Base-by-base conservation (phyloP, 768 basidiomycete species). In the Tremella fuciformis region DNA sequence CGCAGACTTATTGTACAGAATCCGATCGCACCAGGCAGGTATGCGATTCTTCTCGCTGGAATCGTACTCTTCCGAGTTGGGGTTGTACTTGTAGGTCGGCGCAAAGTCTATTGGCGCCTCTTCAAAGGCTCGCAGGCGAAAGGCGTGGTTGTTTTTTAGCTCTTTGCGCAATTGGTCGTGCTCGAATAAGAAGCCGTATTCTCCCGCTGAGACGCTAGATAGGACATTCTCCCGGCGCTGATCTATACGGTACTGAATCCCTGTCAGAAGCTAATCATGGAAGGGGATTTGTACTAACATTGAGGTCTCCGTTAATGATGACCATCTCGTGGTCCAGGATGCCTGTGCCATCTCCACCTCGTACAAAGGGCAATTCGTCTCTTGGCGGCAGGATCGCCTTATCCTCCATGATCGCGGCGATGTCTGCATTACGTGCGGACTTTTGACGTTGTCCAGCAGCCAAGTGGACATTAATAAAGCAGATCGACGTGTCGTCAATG, bases 21-120 rank as follows among this genome's bases (percentile, higher is more conserved):
- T 84, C 4, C 94, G 86, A 74, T 99, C 94, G 73, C 94, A 99
- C 92, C 93, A 99, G 1, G 94, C 92, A 2, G 94, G 94, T 8
- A 85, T 81, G 0, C 94, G 86, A 13, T 83, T 82, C 76, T 98
- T 97, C 75, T 91, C 89, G 0, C 88, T 90, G 2, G 86, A 81
- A 72, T 99, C 94, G 67, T 90, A 99, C 62, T 85, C 83, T 72
- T 83, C 76, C 21, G 89, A 84, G 6, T 83, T 79, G 1, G 84
- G 84, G 74, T 94, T 91, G 78, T 96, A 97, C 77, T 96, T 96
- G 83, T 97, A 97, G 38, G 93, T 96, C 16, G 93, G 92, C 1
- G 82, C 77, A 66, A 99, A 99, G 0, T 80, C 83, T 62, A 97
- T 84, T 0, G 85, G 85, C 1, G 79, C 88, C 72, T 98, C 94